Evolutionary conservation across 78 protist species (phyloP).

Genomic region (Tieghemostelium lacteum): DNA sequence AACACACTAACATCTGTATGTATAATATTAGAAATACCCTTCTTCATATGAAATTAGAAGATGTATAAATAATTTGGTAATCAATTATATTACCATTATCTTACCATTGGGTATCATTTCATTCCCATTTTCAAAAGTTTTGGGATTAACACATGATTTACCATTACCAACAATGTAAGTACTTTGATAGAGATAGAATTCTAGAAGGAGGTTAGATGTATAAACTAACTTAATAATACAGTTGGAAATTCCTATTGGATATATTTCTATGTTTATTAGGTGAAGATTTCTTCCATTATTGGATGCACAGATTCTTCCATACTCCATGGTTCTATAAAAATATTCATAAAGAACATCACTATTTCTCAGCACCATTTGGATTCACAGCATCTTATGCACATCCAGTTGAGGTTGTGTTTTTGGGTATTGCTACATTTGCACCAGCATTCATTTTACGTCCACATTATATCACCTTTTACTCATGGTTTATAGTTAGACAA

Average conservation of each 20-base stretch:
- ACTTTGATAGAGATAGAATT: background rate
- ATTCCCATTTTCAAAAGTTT: conserved; percentile 51
- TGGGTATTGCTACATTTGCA: conserved; percentile 77
- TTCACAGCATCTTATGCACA: conserved; percentile 79
- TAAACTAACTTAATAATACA: background rate
- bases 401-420: conserved; percentile 68
- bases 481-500: conserved; percentile 77
- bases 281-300: conserved; percentile 80
- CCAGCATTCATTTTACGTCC: conserved; percentile 67
- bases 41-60: conserved; percentile 31
- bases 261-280: conserved; percentile 67
- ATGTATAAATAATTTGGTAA: conserved; percentile 57
- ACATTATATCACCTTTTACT: conserved; percentile 59
- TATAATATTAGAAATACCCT: conserved; percentile 50
- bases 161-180: conserved; percentile 73
- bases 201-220: background rate
- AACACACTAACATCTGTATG: background rate
- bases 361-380: conserved; percentile 80
- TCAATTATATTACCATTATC: conserved; percentile 36
- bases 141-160: conserved; percentile 49
- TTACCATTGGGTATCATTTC: conserved; percentile 59
- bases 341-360: conserved; percentile 78
- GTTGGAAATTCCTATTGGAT: conserved; percentile 65
- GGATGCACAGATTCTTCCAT: conserved; percentile 81
- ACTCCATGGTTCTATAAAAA: conserved; percentile 79